Evolutionary conservation across 108 stramenopile species (phyloP), one percentile per base, ranked within the genome.

Genomic region (Epithemia pelagica): DNA sequence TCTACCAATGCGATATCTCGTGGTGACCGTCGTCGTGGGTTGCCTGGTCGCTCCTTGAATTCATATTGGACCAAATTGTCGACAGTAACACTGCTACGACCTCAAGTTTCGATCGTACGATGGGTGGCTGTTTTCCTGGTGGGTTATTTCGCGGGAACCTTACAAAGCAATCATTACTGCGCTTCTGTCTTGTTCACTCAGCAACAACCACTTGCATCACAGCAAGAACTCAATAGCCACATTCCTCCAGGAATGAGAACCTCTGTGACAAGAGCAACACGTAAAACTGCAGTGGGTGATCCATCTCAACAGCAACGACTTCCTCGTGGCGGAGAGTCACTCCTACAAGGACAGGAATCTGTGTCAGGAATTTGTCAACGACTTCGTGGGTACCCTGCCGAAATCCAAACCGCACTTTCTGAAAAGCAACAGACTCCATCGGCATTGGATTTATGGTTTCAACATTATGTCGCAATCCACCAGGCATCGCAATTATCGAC

Each of bases 401-500:
- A 5, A 46, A 46, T 46, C 10, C 5, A 5, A 15, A 46, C 37
- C 5, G 15, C 37, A 15, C 15, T 15, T 15, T 46, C 37, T 10
- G 5, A 5, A 5, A 15, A 10, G 10, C 10, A 15, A 5, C 5
- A 10, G 37, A 57, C 21, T 19, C 56, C 56, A 57, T 27, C 22
- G 22, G 56, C 56, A 7, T 57, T 27, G 22, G 56, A 23, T 3
- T 23, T 57, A 26, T 57, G 56, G 56, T 26, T 27, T 57, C 56
- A 57, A 57, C 56, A 57, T 5, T 26, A 26, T n/a, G 5, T 7
- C 18, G 7, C 27, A 21, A 61, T 61, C 21, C 61, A 61, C 28
- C 20, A 30, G 19, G 71, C 79, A 28, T 68, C 71, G 28, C 55
- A 58, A 51, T 61, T 75, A 19, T 58, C 67, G 18, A 27, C 26